Evolutionary conservation across 495 filamentous ascomycete genomes (phyloP), one percentile per base, ranked within the genome.

Genomic region (Baudoinia panamericana): DNA sequence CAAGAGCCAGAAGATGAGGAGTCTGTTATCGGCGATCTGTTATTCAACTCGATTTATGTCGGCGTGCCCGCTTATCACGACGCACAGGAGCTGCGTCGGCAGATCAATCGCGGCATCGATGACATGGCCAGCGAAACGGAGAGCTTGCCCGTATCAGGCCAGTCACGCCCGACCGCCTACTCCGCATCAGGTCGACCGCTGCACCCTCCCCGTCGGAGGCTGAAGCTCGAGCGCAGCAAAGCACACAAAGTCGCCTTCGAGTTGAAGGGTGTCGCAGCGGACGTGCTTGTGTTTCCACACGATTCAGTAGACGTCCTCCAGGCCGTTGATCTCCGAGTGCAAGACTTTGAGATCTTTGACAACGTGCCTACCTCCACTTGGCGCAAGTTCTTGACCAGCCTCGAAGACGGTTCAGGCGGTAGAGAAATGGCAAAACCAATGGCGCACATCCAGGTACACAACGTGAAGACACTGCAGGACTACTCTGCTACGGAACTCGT

Each of bases 31-130:
- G 86, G 79, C 1, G 90, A 96, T 56, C 92, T 86, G 53, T 69
- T 99, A 16, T 99, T 99, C 71, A 95, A 96, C 52, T 96, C 90
- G 0, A 93, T 99, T 34, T 99, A 95, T 62, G 93, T 99, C 39
- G 87, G 82, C 16, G 83, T 99, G 31, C 80, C 86, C 3, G 70
- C 80, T 13, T 92, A 86, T 48, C 74, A 76, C 34, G 87, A 95
- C 54, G 84, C 84, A 6, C 69, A 68, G 8, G 83, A 92, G 24
- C 68, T 96, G 12, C 65, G 80, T 8, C 73, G 71, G 20, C 82
- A 82, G 33, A 88, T 99, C 58, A 94, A 92, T 56, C 74, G 78
- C 30, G 73, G 88, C 39, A 69, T 96, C 30, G 80, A 93, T 45
- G 92, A 95, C 49, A 66, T 82, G 33, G 72, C 71, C 6, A 93